phyloP scores from a whole-genome alignment of 345 rosid genomes.

The Turnera subulata region DNA sequence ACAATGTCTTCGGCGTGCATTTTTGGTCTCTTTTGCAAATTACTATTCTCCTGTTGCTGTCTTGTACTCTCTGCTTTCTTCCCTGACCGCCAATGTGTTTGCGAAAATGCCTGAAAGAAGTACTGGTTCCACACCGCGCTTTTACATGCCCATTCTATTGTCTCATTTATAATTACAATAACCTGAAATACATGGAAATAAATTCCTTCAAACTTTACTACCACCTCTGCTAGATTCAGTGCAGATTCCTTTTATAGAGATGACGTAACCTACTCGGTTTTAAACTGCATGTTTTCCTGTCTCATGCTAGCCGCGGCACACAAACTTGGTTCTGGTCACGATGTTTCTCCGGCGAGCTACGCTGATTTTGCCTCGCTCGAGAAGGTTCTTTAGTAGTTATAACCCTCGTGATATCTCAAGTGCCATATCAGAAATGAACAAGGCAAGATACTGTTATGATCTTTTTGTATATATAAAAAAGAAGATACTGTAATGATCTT shows the following conservation, averaged over 20 bases:
- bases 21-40: too few relatives aligned
- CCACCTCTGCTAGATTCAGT: neutral
- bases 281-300: neutral
- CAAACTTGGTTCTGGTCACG: neutral
- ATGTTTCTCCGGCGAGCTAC: slow-evolving; percentile 24
- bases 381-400: slow-evolving; percentile 18
- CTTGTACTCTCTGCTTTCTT: too few relatives aligned
- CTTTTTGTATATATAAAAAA: too few relatives aligned
- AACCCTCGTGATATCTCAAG: slow-evolving; percentile 13
- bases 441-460: slow-evolving; percentile 10
- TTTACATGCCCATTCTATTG: neutral
- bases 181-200: too few relatives aligned
- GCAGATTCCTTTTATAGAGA: neutral
- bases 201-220: too few relatives aligned
- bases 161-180: neutral
- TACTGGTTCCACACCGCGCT: neutral
- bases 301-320: neutral
- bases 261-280: neutral
- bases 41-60: too few relatives aligned
- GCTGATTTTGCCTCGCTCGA: slow-evolving; percentile 10
- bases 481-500: neutral
- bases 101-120: slow-evolving; percentile 9
- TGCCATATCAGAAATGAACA: slow-evolving; percentile 19
- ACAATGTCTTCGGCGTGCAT: too few relatives aligned
- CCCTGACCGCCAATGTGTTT: slow-evolving; percentile 6